Evolutionary conservation across 2,329 filamentous ascomycete species (phyloP), one percentile per base, ranked within the genome.

Genomic region (Bipolaris victoriae): DNA sequence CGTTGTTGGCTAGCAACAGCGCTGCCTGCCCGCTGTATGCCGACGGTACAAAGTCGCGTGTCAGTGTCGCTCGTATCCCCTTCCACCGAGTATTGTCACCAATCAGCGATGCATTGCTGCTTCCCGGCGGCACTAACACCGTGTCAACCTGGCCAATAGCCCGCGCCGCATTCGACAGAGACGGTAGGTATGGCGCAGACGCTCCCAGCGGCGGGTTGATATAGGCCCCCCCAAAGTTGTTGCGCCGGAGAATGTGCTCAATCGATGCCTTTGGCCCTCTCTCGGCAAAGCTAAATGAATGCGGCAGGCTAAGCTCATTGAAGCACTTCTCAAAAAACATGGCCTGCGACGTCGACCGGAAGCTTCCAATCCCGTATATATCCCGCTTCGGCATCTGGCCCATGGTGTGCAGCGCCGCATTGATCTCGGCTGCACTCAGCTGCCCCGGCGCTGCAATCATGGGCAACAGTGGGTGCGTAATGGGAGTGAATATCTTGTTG

Each of bases 51-150:
- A 93, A 88, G 67, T 96, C 91, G 20, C 90, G 85, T 3, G 89
- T 95, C 57, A 96, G 80, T 0, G 91, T 92, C 50, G 90, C 89
- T 46, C 92, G 83, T 55, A 96, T 94, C 1, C 91, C 91, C 74
- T 91, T 92, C 90, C 91, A 95, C 13, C 88, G 87, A 10, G 90
- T 89, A 65, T 96, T 96, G 67, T 95, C 91, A 45, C 92, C 89
- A 15, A 93, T 80, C 39, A 94, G 84, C 9, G 68, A 70, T 43
- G 68, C 51, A 50, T 64, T 68, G 33, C 66, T 69, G 26, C 59
- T 80, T 11, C 81, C 79, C 4, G 75, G 70, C 51, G 83, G 84
- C 22, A 90, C 87, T 22, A 92, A 83, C 44, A 96, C 90, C 0
- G 91, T 95, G 71, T 96, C 91, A 36, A 95, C 84, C 63, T 92